Conservation (phyloP, 208 protist genomes). For the Endotrypanum monterogeii region DNA sequence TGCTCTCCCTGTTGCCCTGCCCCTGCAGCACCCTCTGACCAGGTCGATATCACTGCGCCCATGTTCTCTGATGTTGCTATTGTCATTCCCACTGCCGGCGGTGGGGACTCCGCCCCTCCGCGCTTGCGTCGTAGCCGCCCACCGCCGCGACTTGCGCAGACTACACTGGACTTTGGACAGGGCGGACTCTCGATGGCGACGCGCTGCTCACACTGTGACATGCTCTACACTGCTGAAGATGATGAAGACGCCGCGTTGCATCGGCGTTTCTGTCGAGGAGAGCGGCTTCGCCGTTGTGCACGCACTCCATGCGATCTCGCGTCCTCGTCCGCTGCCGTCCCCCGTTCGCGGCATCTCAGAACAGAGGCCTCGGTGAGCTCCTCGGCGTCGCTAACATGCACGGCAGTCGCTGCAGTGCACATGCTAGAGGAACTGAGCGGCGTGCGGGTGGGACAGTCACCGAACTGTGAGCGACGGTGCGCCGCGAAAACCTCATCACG, state of each 20-base stretch:
- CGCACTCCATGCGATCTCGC: neutral
- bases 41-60: neutral
- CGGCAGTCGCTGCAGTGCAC: slow-evolving; percentile 2
- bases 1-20: neutral
- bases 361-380: neutral
- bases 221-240: slow-evolving; percentile 53
- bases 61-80: neutral
- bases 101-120: neutral
- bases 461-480: neutral
- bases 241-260: slow-evolving; percentile 61
- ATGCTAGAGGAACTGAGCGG: slow-evolving; percentile 8
- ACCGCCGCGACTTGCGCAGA: slow-evolving; percentile 37
- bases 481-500: neutral
- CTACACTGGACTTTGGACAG: slow-evolving; percentile 78
- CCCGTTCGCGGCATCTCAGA: neutral
- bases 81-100: neutral
- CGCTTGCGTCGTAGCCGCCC: neutral
- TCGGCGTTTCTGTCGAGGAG: slow-evolving; percentile 34
- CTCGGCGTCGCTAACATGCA: neutral
- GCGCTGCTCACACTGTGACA: slow-evolving; percentile 54
- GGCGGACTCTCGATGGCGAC: slow-evolving; percentile 24
- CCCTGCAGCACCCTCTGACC: neutral
- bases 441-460: too few relatives aligned
- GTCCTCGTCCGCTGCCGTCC: neutral
- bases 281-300: neutral